Conservation (phyloP, 2,329 filamentous ascomycete genomes). For the Endothia cerciana region DNA sequence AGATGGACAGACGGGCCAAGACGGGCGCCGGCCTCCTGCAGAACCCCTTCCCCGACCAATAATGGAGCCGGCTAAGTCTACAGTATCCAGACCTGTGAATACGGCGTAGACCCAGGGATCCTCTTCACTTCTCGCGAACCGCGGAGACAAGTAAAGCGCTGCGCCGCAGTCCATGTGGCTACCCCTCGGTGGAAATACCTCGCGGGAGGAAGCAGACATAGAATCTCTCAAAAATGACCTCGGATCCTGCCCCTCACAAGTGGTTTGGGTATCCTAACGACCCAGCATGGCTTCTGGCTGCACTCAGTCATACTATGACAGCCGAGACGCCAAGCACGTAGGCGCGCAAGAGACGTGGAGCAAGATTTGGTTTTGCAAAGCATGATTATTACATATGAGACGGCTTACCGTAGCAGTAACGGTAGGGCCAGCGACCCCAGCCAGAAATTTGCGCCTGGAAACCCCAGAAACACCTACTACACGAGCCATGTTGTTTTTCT, state of each 20-base stretch:
- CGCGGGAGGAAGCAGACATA: too few species aligned
- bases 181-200: too few species aligned
- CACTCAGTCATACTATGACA: not conserved
- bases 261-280: not conserved
- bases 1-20: too few species aligned
- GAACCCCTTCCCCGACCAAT: too few species aligned
- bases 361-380: not conserved
- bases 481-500: not conserved
- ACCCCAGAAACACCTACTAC: not conserved
- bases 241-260: not conserved
- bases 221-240: too few species aligned
- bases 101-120: too few species aligned
- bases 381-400: not conserved
- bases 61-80: too few species aligned
- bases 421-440: not conserved
- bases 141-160: too few species aligned
- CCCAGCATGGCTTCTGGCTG: not conserved
- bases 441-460: conserved; percentile 2
- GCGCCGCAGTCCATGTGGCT: too few species aligned
- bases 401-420: not conserved
- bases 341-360: not conserved
- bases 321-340: not conserved
- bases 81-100: too few species aligned
- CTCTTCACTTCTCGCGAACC: too few species aligned
- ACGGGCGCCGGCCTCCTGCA: too few species aligned